Percentiles rank a stretch among this genome's conserved stretches.
phyloP scores from a whole-genome alignment of 106 monocot genomes.

The Dactylorhiza incarnata region DNA sequence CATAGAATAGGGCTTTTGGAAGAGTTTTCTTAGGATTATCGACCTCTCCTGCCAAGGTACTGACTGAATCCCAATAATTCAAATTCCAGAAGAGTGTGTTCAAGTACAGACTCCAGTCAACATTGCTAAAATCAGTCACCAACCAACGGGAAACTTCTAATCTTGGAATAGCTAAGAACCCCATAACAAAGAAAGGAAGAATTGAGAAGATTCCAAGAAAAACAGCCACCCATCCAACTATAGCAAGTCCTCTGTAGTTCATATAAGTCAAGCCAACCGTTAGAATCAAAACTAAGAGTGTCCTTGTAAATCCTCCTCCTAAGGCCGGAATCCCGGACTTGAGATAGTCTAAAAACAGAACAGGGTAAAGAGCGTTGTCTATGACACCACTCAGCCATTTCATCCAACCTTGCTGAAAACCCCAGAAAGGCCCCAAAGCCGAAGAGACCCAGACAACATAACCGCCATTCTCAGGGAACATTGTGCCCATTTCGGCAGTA shows the following conservation, averaged over 20 bases:
- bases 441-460: conserved; percentile 45
- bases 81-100: conserved; percentile 43
- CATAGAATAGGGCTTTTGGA: conserved; percentile 36
- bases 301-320: conserved; percentile 23
- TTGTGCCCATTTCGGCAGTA: conserved; percentile 44
- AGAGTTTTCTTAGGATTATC: conserved; percentile 26
- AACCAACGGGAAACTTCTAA: conserved; percentile 28
- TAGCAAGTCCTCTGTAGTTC: conserved; percentile 40
- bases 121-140: conserved; percentile 13
- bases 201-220: conserved; percentile 29
- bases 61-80: conserved; percentile 47
- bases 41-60: conserved; percentile 48
- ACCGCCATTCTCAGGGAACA: conserved; percentile 47
- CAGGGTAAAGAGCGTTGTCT: conserved; percentile 42
- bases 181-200: conserved; percentile 40
- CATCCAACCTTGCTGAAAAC: conserved; percentile 39
- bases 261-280: conserved; percentile 32
- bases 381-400: conserved; percentile 51
- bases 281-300: conserved; percentile 18
- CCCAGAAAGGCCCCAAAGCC: conserved; percentile 35
- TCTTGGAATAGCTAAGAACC: conserved; percentile 27
- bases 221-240: conserved; percentile 42
- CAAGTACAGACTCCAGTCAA: conserved; percentile 34
- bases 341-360: conserved; percentile 45
- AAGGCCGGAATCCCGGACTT: conserved; percentile 33